phyloP scores from a whole-genome alignment of 2,329 filamentous ascomycete genomes.

The Diplodia seriata region DNA sequence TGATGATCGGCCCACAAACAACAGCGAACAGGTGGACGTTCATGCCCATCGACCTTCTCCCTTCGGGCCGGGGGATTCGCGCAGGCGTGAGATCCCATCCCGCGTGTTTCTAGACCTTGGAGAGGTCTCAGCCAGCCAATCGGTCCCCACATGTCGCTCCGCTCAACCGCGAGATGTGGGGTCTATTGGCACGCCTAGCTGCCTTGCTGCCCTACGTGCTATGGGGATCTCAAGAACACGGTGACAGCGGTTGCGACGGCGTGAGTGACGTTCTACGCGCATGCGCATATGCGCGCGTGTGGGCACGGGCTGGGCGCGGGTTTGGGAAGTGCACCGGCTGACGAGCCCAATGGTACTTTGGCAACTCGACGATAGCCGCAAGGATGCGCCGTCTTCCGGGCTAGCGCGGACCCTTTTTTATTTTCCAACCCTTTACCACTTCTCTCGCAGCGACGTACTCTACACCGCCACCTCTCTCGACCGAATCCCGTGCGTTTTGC shows the following conservation, averaged over 20 bases:
- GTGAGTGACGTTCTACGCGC: neutral
- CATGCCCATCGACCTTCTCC: slow-evolving; percentile 12
- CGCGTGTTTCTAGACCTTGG: neutral
- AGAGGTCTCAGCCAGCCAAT: neutral
- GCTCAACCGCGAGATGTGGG: neutral
- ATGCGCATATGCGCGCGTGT: slow-evolving; percentile 2
- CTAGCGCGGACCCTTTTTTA: slow-evolving; percentile 1
- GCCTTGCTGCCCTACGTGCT: slow-evolving; percentile 1
- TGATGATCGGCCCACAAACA: neutral
- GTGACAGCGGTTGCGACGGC: neutral
- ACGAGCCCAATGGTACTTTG: neutral
- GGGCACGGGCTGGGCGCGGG: neutral
- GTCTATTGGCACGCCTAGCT: slow-evolving; percentile 14
- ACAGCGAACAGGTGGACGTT: neutral
- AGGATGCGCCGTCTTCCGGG: neutral
- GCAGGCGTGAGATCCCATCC: neutral
- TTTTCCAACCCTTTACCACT: neutral
- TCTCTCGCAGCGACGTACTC: neutral
- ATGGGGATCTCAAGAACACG: neutral
- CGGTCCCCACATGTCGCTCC: neutral
- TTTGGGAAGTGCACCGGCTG: neutral
- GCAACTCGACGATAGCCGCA: neutral
- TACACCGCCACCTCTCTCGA: neutral
- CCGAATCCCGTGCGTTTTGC: neutral
- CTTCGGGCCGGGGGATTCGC: slow-evolving; percentile 14